These are phyloP conservation scores for Rhizopogon roseolus DNA, from an alignment of 768 basidiomycete genomes.

Conservation along the genomic window DNA sequence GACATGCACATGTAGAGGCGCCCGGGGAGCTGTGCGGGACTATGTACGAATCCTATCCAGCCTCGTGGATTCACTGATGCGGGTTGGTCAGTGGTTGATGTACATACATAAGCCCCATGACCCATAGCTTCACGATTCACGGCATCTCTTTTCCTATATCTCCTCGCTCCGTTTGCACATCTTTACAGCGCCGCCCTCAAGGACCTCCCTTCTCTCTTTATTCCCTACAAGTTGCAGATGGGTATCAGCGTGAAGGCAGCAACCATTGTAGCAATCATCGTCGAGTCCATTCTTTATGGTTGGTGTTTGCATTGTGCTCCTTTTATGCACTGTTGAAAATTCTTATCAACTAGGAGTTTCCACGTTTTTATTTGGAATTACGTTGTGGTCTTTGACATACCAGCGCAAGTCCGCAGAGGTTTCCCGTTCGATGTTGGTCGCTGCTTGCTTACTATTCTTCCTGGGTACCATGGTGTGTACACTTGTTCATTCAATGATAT, in stretches of 20 bases:
- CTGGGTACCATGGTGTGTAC: conserved; percentile 1
- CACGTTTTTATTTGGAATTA: conserved; percentile 1
- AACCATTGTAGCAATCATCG: neutral
- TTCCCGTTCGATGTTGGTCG: neutral
- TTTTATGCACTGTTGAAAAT: neutral
- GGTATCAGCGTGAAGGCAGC: neutral
- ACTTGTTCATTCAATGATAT: neutral
- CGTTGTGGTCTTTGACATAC: conserved; percentile 4
- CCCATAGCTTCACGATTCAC: no score
- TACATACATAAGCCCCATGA: no score
- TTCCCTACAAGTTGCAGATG: neutral
- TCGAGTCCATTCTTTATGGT: conserved; percentile 1
- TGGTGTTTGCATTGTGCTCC: neutral
- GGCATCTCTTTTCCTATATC: no score
- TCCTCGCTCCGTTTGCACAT: no score
- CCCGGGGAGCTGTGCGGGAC: no score
- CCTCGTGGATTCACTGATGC: no score
- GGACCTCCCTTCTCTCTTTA: no score
- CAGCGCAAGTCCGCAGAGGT: neutral
- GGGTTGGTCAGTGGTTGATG: no score
- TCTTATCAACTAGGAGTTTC: conserved; percentile 3
- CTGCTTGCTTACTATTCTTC: conserved; percentile 1
- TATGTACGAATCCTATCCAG: no score
- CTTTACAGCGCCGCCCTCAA: no score
- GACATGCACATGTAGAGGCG: no score